These are phyloP conservation scores for Flueggea neowawraea DNA, from an alignment of 441 rosid species.

Conservation along the genomic window DNA sequence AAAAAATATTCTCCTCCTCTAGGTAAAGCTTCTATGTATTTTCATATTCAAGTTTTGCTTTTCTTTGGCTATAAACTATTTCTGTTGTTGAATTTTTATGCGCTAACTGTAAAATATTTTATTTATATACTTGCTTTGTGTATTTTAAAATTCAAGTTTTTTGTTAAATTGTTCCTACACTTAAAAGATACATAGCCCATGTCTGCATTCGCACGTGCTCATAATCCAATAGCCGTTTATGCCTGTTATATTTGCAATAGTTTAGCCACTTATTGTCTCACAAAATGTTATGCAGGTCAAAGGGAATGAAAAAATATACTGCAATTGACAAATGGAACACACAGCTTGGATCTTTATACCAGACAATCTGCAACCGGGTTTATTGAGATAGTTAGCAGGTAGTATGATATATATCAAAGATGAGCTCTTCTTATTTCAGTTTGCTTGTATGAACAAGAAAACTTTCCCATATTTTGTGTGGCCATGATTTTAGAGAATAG, in stretches of 20 bases:
- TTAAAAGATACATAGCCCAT: not conserved
- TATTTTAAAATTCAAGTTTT: no score
- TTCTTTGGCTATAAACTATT: no score
- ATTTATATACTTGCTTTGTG: no score
- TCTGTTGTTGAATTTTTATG: no score
- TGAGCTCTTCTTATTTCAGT: not conserved
- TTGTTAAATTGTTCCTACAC: not conserved
- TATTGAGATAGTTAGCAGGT: conserved; percentile 29
- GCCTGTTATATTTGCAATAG: not conserved
- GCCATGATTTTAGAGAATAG: conserved; percentile 2
- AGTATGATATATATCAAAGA: not conserved
- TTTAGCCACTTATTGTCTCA: not conserved
- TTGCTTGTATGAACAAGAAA: conserved; percentile 1
- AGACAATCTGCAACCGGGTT: conserved; percentile 67
- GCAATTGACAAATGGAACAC: conserved; percentile 97
- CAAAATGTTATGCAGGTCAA: conserved; percentile 50
- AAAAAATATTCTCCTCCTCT: no score
- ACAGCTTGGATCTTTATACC: conserved; percentile 74
- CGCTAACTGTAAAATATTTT: no score
- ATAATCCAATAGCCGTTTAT: no score
- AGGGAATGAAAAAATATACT: conserved; percentile 89
- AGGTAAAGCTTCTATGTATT: no score
- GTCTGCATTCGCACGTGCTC: no score
- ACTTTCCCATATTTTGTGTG: not conserved
- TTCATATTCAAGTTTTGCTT: no score